Conservation (phyloP, 768 basidiomycete genomes). For the Lactarius pseudohatsudake region DNA sequence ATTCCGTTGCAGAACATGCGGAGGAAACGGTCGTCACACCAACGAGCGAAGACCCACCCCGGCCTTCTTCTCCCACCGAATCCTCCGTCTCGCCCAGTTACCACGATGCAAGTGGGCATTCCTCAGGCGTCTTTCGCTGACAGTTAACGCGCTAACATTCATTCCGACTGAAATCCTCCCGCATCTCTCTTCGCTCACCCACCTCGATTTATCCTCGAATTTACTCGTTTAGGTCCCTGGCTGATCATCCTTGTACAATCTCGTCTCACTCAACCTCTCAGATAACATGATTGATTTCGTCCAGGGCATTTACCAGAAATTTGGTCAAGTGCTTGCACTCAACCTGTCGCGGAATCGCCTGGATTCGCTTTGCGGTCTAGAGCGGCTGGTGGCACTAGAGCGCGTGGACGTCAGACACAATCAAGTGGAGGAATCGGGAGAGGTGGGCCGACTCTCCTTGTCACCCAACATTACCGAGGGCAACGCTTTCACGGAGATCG, state of each 20-base stretch:
- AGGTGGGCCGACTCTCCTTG: slow-evolving; percentile 77
- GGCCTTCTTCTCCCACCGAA: no score
- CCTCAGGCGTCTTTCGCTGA: slow-evolving; percentile 28
- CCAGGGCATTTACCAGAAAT: slow-evolving; percentile 76
- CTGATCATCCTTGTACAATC: slow-evolving; percentile 69
- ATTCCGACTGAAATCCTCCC: slow-evolving; percentile 38
- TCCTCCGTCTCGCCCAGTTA: no score
- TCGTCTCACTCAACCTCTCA: slow-evolving; percentile 89
- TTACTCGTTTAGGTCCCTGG: slow-evolving; percentile 82
- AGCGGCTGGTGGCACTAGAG: slow-evolving; percentile 82
- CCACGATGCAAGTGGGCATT: no score
- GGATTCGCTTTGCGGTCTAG: slow-evolving; percentile 93
- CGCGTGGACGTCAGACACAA: slow-evolving; percentile 83
- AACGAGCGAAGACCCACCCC: no score
- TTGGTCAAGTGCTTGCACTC: slow-evolving; percentile 76
- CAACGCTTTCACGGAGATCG: slow-evolving; percentile 49
- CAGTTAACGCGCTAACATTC: no score
- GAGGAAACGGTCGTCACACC: no score
- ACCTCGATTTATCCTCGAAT: slow-evolving; percentile 89
- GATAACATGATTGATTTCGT: slow-evolving; percentile 99
- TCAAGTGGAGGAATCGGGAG: slow-evolving; percentile 74
- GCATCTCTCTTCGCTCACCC: slow-evolving; percentile 70
- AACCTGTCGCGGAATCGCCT: slow-evolving; percentile 87
- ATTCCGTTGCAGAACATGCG: no score
- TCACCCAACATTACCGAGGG: slow-evolving; percentile 77